A percentile compares a stretch with the other conserved stretches of the same genome.
These are phyloP conservation scores for Rhizophagus clarus DNA, from an alignment of 192 early-diverging fungal genomes.

Conservation along the genomic window DNA sequence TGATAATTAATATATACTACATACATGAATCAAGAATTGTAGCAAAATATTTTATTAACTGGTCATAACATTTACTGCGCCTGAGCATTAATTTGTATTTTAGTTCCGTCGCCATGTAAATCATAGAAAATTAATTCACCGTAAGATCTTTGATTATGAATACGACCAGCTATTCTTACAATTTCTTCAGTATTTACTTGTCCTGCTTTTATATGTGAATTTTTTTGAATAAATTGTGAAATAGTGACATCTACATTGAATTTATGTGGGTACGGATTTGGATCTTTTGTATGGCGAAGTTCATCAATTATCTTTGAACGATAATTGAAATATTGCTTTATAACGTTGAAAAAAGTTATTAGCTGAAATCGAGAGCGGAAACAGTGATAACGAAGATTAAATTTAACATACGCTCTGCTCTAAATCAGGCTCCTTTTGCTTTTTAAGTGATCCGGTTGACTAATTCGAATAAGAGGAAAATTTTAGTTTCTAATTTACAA, in stretches of 20 bases:
- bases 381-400: neutral
- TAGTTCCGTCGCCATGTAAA: constrained; percentile 87
- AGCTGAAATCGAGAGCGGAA: neutral
- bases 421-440: neutral
- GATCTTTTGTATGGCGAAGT: constrained; percentile 78
- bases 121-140: constrained; percentile 95
- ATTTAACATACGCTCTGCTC: neutral
- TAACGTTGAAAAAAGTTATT: neutral
- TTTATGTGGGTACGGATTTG: constrained; percentile 98
- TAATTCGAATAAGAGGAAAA: neutral
- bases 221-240: constrained; percentile 87
- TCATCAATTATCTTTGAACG: constrained; percentile 82
- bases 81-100: constrained; percentile 92
- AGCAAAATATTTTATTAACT: neutral
- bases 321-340: constrained; percentile 94
- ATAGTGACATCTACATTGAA: constrained; percentile 88
- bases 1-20: neutral
- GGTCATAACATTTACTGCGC: constrained; percentile 57
- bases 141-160: constrained; percentile 92
- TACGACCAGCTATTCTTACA: constrained; percentile 86
- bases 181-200: constrained; percentile 63
- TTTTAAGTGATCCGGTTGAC: neutral
- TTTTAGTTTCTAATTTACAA: neutral
- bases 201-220: constrained; percentile 62
- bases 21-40: neutral